Conservation (phyloP, 2,329 filamentous ascomycete genomes). For the Nemania diffusa region DNA sequence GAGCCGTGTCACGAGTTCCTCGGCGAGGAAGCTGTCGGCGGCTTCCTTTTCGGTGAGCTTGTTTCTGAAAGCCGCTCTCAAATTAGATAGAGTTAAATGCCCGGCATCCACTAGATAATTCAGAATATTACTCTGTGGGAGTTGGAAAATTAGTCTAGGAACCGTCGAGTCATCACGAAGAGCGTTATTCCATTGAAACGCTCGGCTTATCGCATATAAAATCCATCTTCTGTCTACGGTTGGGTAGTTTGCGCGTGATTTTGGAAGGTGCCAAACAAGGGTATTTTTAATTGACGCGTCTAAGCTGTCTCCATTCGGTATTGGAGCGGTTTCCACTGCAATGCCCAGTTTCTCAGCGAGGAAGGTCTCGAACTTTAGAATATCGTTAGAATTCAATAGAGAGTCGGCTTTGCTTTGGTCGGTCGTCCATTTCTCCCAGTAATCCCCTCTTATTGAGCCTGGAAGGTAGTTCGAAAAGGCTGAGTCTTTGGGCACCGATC, state of each 20-base stretch:
- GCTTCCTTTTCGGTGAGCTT: conserved; percentile 57
- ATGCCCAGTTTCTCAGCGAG: conserved; percentile 62
- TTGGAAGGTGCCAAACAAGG: conserved; percentile 64
- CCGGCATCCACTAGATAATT: conserved; percentile 70
- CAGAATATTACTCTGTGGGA: conserved; percentile 65
- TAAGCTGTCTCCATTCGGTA: conserved; percentile 36
- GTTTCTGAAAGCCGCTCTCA: conserved; percentile 66
- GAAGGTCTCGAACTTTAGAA: conserved; percentile 61
- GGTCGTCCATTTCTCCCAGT: conserved; percentile 57
- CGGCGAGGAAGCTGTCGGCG: conserved; percentile 61
- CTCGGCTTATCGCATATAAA: conserved; percentile 69
- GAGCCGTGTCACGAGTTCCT: conserved; percentile 71
- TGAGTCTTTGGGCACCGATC: conserved; percentile 44
- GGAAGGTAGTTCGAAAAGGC: conserved; percentile 56
- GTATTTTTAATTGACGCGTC: conserved; percentile 37
- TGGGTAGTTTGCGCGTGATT: conserved; percentile 58
- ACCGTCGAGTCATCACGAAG: conserved; percentile 56
- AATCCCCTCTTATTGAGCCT: conserved; percentile 62
- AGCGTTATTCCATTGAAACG: conserved; percentile 65
- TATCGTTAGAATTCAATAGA: conserved; percentile 57
- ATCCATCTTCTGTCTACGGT: conserved; percentile 73
- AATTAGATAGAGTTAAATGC: conserved; percentile 68
- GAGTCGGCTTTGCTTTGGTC: conserved; percentile 61
- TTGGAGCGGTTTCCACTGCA: conserved; percentile 44
- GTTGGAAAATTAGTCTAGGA: conserved; percentile 52